Evolutionary conservation across 768 basidiomycete genomes (phyloP).

Genomic region (Boletellus ananas): DNA sequence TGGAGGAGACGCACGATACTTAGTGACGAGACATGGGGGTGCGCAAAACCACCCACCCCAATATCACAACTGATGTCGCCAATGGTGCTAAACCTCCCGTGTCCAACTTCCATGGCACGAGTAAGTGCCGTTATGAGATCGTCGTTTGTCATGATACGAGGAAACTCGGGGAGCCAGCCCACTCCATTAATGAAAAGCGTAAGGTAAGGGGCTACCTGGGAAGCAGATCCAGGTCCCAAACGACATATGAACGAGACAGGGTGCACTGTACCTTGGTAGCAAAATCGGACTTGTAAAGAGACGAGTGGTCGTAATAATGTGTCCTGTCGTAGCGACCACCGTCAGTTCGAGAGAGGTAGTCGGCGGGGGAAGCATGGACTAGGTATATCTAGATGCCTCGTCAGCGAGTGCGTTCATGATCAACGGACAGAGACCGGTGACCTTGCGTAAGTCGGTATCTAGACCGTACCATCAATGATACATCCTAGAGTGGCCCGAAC

Average conservation of each 20-base stretch:
- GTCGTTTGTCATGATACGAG: conserved; percentile 69
- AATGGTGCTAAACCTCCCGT: conserved; percentile 61
- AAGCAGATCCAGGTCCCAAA: neutral
- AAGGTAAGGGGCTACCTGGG: conserved; percentile 77
- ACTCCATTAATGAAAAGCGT: conserved; percentile 84
- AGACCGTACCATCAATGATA: neutral
- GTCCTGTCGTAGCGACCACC: conserved; percentile 55
- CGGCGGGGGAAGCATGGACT: conserved; percentile 62
- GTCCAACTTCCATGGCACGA: conserved; percentile 47
- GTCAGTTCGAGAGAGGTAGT: conserved; percentile 64
- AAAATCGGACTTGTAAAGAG: conserved; percentile 64
- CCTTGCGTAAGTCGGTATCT: conserved; percentile 62
- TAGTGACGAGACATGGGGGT: neutral
- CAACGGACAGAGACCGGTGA: conserved; percentile 14
- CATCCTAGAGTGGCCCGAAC: neutral
- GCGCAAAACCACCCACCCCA: conserved; percentile 42
- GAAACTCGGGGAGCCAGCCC: conserved; percentile 78
- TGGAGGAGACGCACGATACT: conserved; percentile 21
- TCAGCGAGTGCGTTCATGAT: neutral
- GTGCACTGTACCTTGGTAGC: conserved; percentile 50
- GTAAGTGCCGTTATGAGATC: conserved; percentile 52
- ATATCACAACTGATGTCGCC: conserved; percentile 91
- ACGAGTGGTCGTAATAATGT: conserved; percentile 73
- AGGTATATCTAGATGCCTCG: conserved; percentile 57
- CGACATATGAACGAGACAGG: neutral